These are phyloP conservation scores for Lumnitzera racemosa DNA, from an alignment of 345 rosid genomes.

Conservation along the genomic window DNA sequence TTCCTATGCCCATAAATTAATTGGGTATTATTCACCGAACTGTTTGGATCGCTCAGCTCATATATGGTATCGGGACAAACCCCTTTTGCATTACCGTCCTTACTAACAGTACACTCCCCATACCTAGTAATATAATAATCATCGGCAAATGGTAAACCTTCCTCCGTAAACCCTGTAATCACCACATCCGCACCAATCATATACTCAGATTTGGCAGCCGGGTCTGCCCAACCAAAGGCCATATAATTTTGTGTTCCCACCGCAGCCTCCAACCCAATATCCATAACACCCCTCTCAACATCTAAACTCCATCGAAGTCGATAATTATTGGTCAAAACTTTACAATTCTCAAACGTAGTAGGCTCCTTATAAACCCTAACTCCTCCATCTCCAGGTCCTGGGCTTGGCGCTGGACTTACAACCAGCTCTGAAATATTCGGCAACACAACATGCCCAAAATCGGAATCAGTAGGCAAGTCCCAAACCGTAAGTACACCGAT, in stretches of 20 bases:
- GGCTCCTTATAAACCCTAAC: constrained; percentile 25
- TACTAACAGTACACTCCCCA: constrained; percentile 57
- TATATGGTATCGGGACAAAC: constrained; percentile 85
- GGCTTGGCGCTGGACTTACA: constrained; percentile 15
- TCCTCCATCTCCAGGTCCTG: constrained; percentile 12
- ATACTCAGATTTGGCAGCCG: constrained; percentile 31
- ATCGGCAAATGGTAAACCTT: constrained; percentile 71
- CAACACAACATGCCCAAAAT: constrained; percentile 68
- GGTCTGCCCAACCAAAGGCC: constrained; percentile 94
- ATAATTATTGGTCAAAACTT: constrained; percentile 46
- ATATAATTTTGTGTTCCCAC: constrained; percentile 54
- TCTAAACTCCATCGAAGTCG: constrained; percentile 78
- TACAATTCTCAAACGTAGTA: constrained; percentile 82
- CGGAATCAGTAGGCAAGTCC: constrained; percentile 61
- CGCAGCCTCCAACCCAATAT: constrained; percentile 80
- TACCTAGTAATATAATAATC: constrained; percentile 69
- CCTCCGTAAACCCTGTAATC: constrained; percentile 64
- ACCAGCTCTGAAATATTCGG: constrained; percentile 28
- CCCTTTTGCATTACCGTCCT: constrained; percentile 55
- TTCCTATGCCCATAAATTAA: constrained; percentile 84
- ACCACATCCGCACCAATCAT: constrained; percentile 82
- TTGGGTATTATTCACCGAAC: constrained; percentile 58
- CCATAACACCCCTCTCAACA: constrained; percentile 42
- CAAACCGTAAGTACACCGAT: constrained; percentile 58
- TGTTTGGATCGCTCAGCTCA: constrained; percentile 35